These are phyloP conservation scores for Calonectria hawksworthii DNA, from an alignment of 2,329 filamentous ascomycete species.

Conservation along the genomic window DNA sequence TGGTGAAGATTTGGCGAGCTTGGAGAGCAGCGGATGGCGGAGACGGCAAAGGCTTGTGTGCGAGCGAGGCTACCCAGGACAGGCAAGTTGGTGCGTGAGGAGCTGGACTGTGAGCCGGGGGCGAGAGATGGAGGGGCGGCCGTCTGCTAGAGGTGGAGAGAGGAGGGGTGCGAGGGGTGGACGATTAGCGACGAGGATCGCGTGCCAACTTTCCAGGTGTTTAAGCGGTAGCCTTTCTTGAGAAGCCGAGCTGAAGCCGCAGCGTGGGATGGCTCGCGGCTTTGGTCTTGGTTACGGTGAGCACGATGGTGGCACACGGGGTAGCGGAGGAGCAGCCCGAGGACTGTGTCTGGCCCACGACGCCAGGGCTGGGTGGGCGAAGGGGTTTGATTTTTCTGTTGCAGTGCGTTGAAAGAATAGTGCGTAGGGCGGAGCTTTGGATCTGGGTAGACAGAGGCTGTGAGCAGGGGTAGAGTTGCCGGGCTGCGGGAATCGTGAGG, in stretches of 20 bases:
- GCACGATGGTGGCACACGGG: slow-evolving; percentile 11
- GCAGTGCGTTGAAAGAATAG: slow-evolving; percentile 1
- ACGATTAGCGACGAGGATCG: slow-evolving; percentile 42
- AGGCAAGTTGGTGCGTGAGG: slow-evolving; percentile 47
- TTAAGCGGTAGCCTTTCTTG: not conserved
- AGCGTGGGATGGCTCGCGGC: slow-evolving; percentile 22
- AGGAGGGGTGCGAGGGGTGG: slow-evolving; percentile 30
- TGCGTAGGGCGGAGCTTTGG: slow-evolving; percentile 23
- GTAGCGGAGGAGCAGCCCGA: not conserved
- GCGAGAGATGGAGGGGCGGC: slow-evolving; percentile 40
- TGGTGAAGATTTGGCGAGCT: slow-evolving; percentile 29
- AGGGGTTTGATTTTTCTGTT: slow-evolving; percentile 3
- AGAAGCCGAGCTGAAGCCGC: slow-evolving; percentile 1
- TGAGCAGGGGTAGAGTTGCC: slow-evolving; percentile 19
- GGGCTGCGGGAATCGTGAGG: slow-evolving; percentile 17
- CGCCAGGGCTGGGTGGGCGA: not conserved
- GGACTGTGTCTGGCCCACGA: not conserved
- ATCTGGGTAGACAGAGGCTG: slow-evolving; percentile 25
- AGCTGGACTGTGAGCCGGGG: slow-evolving; percentile 29
- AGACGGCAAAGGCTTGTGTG: slow-evolving; percentile 29
- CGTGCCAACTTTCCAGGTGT: slow-evolving; percentile 39
- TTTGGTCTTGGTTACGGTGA: slow-evolving; percentile 12
- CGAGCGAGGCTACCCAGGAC: slow-evolving; percentile 41
- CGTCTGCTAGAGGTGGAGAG: slow-evolving; percentile 43
- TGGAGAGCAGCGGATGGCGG: slow-evolving; percentile 30